Evolutionary conservation across 768 basidiomycete genomes (phyloP), one percentile per base, ranked within the genome.

Genomic region (Mycena metata): DNA sequence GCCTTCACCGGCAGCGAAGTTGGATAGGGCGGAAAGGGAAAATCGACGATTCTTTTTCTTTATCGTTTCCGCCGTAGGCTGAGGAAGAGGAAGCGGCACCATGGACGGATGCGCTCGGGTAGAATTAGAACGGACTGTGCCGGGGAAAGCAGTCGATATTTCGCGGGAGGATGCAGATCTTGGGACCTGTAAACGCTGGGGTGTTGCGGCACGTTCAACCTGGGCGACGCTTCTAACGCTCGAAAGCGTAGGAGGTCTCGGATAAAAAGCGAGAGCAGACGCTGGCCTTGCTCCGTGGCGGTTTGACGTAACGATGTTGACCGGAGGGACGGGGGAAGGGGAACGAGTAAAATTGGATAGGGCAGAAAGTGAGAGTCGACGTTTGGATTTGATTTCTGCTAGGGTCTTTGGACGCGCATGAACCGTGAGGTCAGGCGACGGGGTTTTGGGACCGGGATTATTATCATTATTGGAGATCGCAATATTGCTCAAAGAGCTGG

Each of bases 381-480:
- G 78, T 65, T 75, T 81, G 57, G 79, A 78, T 69, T 79, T 80
- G 58, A 82, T 81, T 73, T 82, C 79, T 60, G 77, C 72, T 5
- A 80, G 71, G 42, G 72, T 67, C 52, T 66, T 70, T 24, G 70
- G 70, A 50, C 66, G 69, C 21, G 69, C 63, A 59, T 73, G 72
- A 26, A 51, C 26, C 30, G 69, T 35, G 76, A 79, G 60, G 75
- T 79, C 35, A 74, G 78, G 67, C 72, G 77, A 54, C 64, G 60
- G 66, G 12, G 55, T 36, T 45, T 68, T 67, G 16, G 56, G 41
- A 54, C 42, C 17, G 42, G 30, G 19, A 13, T 35, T n/a, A 24
- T 35, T 36, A 5, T 35, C 11, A 24, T 35, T 36, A 51, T 39
- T 59, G 13, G 59, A 9, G 21, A 43, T 15, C 30, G 23, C 13